These are phyloP conservation scores for Trichoderma citrinoviride DNA, from an alignment of 2,329 filamentous ascomycete species.

Conservation along the genomic window DNA sequence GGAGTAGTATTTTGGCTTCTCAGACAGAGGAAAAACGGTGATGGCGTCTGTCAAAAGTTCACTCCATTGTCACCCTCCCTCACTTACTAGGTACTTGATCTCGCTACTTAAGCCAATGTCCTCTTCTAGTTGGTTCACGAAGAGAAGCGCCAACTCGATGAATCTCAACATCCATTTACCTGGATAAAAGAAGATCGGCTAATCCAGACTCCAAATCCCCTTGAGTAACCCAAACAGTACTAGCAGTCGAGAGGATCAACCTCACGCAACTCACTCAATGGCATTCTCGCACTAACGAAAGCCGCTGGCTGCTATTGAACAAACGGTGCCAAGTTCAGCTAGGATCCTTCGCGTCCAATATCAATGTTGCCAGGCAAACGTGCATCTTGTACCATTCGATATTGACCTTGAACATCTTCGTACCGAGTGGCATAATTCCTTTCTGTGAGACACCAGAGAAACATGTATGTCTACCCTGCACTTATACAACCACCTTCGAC, in stretches of 20 bases:
- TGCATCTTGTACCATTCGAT: neutral
- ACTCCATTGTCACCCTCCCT: neutral
- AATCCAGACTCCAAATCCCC: neutral
- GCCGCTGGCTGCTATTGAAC: neutral
- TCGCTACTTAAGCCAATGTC: neutral
- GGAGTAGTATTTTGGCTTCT: neutral
- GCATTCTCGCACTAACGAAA: neutral
- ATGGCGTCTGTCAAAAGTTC: neutral
- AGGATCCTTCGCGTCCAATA: slow-evolving; percentile 1
- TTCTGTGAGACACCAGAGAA: neutral
- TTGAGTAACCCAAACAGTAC: neutral
- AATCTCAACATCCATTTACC: neutral
- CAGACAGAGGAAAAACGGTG: neutral
- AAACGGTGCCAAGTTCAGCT: neutral
- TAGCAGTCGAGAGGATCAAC: neutral
- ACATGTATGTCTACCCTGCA: too few species aligned
- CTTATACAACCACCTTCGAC: too few species aligned
- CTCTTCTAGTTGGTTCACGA: neutral
- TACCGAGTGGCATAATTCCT: neutral
- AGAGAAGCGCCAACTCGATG: neutral
- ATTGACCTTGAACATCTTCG: neutral
- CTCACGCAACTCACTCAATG: neutral
- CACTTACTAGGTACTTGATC: neutral
- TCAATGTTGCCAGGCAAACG: slow-evolving; percentile 4
- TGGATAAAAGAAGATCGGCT: neutral